Evolutionary conservation across 805 yeast genomes (phyloP).

Genomic region (Brettanomyces custersianus): DNA sequence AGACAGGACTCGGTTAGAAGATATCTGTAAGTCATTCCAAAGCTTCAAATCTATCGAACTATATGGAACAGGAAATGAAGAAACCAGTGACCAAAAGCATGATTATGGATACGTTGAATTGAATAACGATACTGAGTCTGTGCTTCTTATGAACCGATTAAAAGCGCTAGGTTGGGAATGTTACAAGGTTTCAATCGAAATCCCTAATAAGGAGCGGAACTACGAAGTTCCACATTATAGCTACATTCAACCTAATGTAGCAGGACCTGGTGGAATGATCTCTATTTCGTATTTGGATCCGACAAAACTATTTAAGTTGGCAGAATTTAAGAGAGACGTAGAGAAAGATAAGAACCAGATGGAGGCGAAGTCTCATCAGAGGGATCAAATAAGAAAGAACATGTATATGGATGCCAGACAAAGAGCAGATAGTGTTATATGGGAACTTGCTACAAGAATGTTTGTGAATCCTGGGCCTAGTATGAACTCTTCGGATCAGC

Average conservation of each 20-base stretch:
- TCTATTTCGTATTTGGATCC: constrained; percentile 19
- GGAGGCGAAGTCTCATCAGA: constrained; percentile 2
- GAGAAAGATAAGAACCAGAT: constrained; percentile 9
- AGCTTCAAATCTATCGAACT: constrained; percentile 21
- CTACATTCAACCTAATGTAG: constrained; percentile 2
- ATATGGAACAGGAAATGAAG: constrained; percentile 11
- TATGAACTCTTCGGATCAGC: constrained; percentile 6
- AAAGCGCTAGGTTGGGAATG: constrained; percentile 17
- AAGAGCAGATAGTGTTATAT: constrained; percentile 8
- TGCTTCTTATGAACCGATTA: constrained; percentile 15
- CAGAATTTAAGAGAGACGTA: constrained; percentile 18
- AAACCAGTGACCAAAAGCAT: too few species aligned
- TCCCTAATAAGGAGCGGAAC: constrained; percentile 11
- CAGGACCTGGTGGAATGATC: too few species aligned
- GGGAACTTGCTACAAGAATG: constrained; percentile 14
- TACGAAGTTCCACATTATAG: constrained; percentile 8
- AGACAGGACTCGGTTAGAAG: constrained; percentile 16
- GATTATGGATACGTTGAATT: constrained; percentile 25
- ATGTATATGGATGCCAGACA: constrained; percentile 1
- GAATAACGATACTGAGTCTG: constrained; percentile 17
- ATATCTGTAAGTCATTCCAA: constrained; percentile 18
- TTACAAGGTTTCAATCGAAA: constrained; percentile 22
- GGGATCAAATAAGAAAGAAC: constrained; percentile 6
- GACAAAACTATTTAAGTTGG: constrained; percentile 18
- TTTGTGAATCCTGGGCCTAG: constrained; percentile 5